Conservation (phyloP, 2,329 filamentous ascomycete species). For the Nigrospora oryzae region DNA sequence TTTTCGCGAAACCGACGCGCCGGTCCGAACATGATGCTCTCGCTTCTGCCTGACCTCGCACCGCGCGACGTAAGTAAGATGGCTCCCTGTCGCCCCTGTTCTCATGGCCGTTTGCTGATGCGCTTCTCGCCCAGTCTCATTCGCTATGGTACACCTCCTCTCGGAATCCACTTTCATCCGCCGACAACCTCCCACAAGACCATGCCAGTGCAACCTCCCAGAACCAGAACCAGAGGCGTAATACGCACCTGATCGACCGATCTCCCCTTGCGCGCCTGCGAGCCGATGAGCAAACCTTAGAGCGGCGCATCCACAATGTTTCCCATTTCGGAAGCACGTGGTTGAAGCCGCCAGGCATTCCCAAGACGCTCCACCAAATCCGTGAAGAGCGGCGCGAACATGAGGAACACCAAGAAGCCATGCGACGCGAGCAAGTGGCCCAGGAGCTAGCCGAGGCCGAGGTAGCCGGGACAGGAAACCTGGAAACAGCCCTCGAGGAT, state of each 20-base stretch:
- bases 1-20: too few relatives aligned
- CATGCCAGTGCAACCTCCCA: slow-evolving; percentile 14
- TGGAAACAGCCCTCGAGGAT: neutral
- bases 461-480: slow-evolving; percentile 25
- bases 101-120: neutral
- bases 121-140: slow-evolving; percentile 45
- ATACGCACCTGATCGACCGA: slow-evolving; percentile 31
- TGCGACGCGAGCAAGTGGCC: slow-evolving; percentile 61
- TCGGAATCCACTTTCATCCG: slow-evolving; percentile 32
- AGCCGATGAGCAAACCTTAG: slow-evolving; percentile 69
- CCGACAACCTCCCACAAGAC: slow-evolving; percentile 15
- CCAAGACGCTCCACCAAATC: slow-evolving; percentile 84
- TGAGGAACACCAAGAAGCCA: slow-evolving; percentile 72
- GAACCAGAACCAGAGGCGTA: slow-evolving; percentile 16
- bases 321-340: slow-evolving; percentile 81
- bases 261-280: slow-evolving; percentile 61
- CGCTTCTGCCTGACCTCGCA: slow-evolving; percentile 56
- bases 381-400: slow-evolving; percentile 84
- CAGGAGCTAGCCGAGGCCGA: slow-evolving; percentile 68
- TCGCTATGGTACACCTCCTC: slow-evolving; percentile 66
- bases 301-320: slow-evolving; percentile 71
- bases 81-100: neutral
- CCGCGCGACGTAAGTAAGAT: slow-evolving; percentile 53
- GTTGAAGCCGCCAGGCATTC: slow-evolving; percentile 81
- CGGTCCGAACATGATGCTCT: slow-evolving; percentile 39